Evolutionary conservation across 345 rosid species (phyloP).

Genomic region (Cochlearia excelsa): DNA sequence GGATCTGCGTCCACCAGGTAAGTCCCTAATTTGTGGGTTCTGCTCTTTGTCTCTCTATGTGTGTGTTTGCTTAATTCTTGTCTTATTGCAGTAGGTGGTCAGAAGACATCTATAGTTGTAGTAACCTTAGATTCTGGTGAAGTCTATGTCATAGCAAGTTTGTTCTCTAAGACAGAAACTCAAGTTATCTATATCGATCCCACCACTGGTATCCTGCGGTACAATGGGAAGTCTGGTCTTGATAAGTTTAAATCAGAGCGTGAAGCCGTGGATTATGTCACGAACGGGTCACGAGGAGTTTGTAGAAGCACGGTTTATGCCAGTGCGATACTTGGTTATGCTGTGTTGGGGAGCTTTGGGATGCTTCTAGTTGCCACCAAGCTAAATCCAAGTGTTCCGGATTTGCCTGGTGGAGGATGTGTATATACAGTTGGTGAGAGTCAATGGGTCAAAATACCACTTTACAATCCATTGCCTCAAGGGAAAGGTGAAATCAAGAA

Average conservation of each 20-base stretch:
- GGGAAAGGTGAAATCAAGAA: conserved; percentile 89
- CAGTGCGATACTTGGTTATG: conserved; percentile 81
- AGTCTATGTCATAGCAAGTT: conserved; percentile 65
- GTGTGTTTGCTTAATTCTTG: conserved; percentile 7
- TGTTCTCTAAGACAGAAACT: conserved; percentile 62
- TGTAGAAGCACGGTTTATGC: conserved; percentile 50
- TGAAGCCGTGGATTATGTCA: conserved; percentile 71
- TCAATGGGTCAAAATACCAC: conserved; percentile 82
- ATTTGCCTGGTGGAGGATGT: conserved; percentile 93
- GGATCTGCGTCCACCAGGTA: conserved; percentile 61
- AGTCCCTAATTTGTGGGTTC: conserved; percentile 8
- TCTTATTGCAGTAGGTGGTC: conserved; percentile 51
- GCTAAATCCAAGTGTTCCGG: conserved; percentile 62
- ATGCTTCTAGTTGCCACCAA: conserved; percentile 85
- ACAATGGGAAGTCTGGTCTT: conserved; percentile 62
- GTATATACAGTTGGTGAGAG: conserved; percentile 77
- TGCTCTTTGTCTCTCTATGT: not conserved
- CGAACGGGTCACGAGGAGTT: conserved; percentile 59
- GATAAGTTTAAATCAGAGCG: conserved; percentile 72
- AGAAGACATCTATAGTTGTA: conserved; percentile 70
- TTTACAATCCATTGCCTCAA: conserved; percentile 73
- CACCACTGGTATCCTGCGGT: conserved; percentile 68
- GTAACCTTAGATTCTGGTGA: conserved; percentile 69
- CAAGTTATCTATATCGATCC: conserved; percentile 88
- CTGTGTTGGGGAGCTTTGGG: conserved; percentile 74